These are phyloP conservation scores for Penicillium digitatum DNA, from an alignment of 2,329 filamentous ascomycete genomes.

Conservation along the genomic window DNA sequence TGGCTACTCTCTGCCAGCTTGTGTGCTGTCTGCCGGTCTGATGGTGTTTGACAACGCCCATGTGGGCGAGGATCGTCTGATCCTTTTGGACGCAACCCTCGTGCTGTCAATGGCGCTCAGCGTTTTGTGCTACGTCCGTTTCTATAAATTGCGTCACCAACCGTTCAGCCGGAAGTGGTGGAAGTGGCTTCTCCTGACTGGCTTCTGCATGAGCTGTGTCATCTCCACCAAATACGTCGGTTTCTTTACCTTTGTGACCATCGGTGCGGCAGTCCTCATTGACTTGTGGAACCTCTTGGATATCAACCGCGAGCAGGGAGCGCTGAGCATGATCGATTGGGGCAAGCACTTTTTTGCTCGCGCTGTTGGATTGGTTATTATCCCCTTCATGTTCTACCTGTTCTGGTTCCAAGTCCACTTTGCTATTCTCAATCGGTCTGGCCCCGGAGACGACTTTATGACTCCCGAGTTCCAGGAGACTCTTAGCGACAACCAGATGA, in stretches of 20 bases:
- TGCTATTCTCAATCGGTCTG: constrained; percentile 77
- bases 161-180: constrained; percentile 96
- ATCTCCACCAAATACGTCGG: constrained; percentile 99
- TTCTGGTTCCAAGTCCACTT: constrained; percentile 99
- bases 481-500: constrained; percentile 88
- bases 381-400: constrained; percentile 95
- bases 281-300: constrained; percentile 94
- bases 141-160: constrained; percentile 90
- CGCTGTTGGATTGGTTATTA: constrained; percentile 76
- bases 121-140: constrained; percentile 89
- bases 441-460: constrained; percentile 98
- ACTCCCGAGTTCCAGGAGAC: constrained; percentile 97
- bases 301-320: constrained; percentile 75
- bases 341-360: constrained; percentile 86
- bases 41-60: constrained; percentile 97
- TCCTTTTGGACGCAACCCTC: constrained; percentile 88
- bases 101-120: constrained; percentile 96
- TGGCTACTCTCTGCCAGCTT: constrained; percentile 91
- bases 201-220: constrained; percentile 90
- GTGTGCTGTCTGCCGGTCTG: constrained; percentile 76
- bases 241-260: constrained; percentile 92
- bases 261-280: constrained; percentile 87
- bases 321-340: constrained; percentile 75
- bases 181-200: constrained; percentile 97
- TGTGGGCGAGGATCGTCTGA: constrained; percentile 91